These are phyloP conservation scores for Mycena citricolor DNA, from an alignment of 1,284 basidiomycete species.

Conservation along the genomic window DNA sequence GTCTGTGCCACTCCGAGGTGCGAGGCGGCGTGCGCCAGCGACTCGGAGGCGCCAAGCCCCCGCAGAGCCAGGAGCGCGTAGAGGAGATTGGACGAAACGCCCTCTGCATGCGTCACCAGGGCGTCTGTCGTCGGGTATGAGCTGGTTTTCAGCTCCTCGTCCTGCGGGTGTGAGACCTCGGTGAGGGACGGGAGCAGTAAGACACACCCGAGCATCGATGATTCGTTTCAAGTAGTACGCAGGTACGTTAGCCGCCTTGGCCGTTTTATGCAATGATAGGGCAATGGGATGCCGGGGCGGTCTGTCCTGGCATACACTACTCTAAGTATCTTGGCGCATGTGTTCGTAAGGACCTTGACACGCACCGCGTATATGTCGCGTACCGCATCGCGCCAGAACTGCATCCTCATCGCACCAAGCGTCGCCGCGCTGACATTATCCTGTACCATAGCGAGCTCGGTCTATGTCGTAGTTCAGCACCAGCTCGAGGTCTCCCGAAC, in stretches of 20 bases:
- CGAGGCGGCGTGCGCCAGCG: conserved; percentile 76
- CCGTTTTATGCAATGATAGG: conserved; percentile 67
- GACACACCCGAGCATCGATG: conserved; percentile 79
- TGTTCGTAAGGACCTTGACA: conserved; percentile 22
- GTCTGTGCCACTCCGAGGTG: conserved; percentile 76
- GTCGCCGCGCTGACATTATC: conserved; percentile 78
- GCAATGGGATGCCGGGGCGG: conserved; percentile 85
- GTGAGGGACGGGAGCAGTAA: conserved; percentile 14
- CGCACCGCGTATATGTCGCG: conserved; percentile 70
- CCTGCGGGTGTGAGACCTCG: conserved; percentile 44
- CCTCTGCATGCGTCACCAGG: conserved; percentile 71
- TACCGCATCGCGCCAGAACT: conserved; percentile 91
- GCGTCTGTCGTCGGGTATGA: conserved; percentile 72
- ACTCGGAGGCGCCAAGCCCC: conserved; percentile 53
- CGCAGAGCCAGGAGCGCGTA: conserved; percentile 80
- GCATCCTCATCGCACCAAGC: conserved; percentile 86
- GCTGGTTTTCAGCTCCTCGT: conserved; percentile 69
- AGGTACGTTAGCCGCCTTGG: conserved; percentile 50
- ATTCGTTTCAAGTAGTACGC: conserved; percentile 83
- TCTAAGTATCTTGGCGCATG: conserved; percentile 9
- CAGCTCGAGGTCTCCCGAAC: conserved; percentile 13
- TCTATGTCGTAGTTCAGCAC: conserved; percentile 43
- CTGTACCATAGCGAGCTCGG: conserved; percentile 81
- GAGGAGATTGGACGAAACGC: conserved; percentile 77
- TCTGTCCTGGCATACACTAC: conserved; percentile 49